Base-by-base conservation (phyloP, 1,284 basidiomycete genomes). In the Trichosporon ovoides region DNA sequence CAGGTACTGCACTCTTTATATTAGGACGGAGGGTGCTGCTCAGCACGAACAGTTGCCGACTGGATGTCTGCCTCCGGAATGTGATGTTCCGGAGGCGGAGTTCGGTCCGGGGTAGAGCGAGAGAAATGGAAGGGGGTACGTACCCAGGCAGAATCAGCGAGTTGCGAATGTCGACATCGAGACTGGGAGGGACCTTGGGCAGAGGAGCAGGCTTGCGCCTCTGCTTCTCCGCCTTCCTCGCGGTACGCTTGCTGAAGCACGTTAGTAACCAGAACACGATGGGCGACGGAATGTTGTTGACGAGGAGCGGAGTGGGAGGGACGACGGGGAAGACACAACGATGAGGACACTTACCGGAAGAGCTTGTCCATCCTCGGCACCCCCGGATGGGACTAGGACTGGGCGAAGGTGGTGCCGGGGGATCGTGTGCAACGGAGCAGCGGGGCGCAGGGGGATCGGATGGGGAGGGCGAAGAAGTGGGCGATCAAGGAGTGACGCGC, bases 111-210 rank as follows among this genome's bases (percentile, higher is more conserved):
- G 5, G 6, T 4, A 14, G 35, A n/a, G n/a, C n/a, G n/a, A n/a
- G n/a, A n/a, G n/a, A n/a, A n/a, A n/a, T n/a, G 12, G 7, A 12
- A 3, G 35, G 16, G 13, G 35, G 18, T 5, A 66, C 74, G 60
- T 58, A 74, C 74, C 67, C 65, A 24, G 73, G 74, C 20, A 76
- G 58, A 13, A 76, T 74, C 51, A 76, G 62, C n/a, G 73, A 74
- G 53, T 67, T 74, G 48, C 74, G 65, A 19, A 74, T 69, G 53
- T 74, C 70, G 49, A 74, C 59, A 40, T 73, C 55, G 56, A 76
- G 59, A 57, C 68, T 72, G 0, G 74, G 74, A 11, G 71, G 53
- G 7, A 49, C 16, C 16, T 37, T 33, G 11, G 50, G 50, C 19
- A 48, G 58, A 7, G 28, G 49, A 3, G 38, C 43, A 14, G 33